A percentile compares a stretch with the other conserved stretches of the same genome.
Conservation (phyloP, 495 filamentous ascomycete species). For the Pyrenopolyporus hunteri region DNA sequence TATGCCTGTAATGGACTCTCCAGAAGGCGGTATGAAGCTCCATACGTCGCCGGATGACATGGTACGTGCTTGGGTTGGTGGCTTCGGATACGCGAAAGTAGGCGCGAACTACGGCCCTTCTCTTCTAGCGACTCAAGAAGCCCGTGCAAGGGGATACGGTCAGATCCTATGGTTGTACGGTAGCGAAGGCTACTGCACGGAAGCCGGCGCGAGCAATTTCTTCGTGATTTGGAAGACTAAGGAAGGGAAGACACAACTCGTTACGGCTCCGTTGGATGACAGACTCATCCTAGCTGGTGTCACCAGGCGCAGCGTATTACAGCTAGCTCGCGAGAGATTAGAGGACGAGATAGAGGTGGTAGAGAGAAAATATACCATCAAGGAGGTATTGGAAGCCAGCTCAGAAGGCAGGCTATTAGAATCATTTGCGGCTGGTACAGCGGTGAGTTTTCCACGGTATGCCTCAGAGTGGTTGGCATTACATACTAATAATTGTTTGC, state of each 20-base stretch:
- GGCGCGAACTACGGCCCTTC: conserved; percentile 91
- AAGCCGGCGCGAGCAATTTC: conserved; percentile 93
- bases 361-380: conserved; percentile 80
- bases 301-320: conserved; percentile 76
- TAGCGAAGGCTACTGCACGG: conserved; percentile 74
- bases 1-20: conserved; percentile 68
- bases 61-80: conserved; percentile 90
- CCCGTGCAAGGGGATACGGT: conserved; percentile 71
- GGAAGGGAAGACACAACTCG: conserved; percentile 70
- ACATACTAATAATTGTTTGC: conserved; percentile 9
- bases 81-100: conserved; percentile 88
- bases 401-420: conserved; percentile 80
- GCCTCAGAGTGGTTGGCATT: neutral
- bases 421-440: conserved; percentile 86
- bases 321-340: conserved; percentile 71
- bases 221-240: conserved; percentile 80
- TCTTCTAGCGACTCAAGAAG: conserved; percentile 75
- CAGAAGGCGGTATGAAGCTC: conserved; percentile 70
- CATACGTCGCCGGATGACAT: conserved; percentile 77
- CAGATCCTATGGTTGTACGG: conserved; percentile 95
- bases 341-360: conserved; percentile 70
- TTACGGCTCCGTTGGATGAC: conserved; percentile 82
- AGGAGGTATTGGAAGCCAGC: conserved; percentile 73
- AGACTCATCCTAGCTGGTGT: conserved; percentile 86
- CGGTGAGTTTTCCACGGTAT: conserved; percentile 58